Evolutionary conservation across 1,139 yeast genomes (phyloP).

Genomic region (Debaryomyces coudertii): DNA sequence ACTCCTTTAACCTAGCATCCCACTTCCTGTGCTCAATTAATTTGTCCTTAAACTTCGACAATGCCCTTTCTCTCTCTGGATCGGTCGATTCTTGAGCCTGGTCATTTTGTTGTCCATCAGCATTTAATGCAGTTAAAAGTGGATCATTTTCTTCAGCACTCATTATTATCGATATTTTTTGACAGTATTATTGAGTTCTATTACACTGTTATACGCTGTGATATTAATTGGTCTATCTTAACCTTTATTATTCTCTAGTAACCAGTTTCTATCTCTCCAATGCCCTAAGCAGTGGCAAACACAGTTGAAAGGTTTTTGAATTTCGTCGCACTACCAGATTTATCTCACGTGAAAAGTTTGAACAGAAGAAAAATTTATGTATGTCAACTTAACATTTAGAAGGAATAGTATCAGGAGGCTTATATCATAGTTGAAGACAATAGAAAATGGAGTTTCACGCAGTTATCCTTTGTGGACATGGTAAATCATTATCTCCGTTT

Average conservation of each 20-base stretch:
- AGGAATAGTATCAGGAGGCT: background rate
- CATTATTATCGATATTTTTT: conserved; percentile 28
- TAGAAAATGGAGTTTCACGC: conserved; percentile 86
- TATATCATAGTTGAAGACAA: background rate
- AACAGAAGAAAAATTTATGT: conserved; percentile 9
- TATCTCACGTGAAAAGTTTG: conserved; percentile 9
- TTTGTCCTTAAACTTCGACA: conserved; percentile 80
- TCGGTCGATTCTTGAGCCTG: conserved; percentile 46
- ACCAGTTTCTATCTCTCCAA: background rate
- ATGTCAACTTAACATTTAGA: background rate
- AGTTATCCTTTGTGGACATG: conserved; percentile 84
- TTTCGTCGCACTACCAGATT: conserved; percentile 5
- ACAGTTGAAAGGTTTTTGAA: conserved; percentile 6
- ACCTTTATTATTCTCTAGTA: background rate
- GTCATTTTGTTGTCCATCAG: conserved; percentile 31
- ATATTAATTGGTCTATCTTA: background rate
- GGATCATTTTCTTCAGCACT: conserved; percentile 72
- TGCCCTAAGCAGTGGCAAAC: conserved; percentile 12
- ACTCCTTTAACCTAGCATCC: conserved; percentile 88
- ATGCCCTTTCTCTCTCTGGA: conserved; percentile 79
- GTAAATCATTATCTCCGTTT: conserved; percentile 72
- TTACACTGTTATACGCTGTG: background rate
- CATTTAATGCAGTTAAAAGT: conserved; percentile 67
- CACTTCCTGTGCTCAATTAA: conserved; percentile 91
- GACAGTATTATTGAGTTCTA: background rate